These are phyloP conservation scores for Chlamydomonas reinhardtii DNA, from an alignment of 163 green algal species.

Conservation along the genomic window DNA sequence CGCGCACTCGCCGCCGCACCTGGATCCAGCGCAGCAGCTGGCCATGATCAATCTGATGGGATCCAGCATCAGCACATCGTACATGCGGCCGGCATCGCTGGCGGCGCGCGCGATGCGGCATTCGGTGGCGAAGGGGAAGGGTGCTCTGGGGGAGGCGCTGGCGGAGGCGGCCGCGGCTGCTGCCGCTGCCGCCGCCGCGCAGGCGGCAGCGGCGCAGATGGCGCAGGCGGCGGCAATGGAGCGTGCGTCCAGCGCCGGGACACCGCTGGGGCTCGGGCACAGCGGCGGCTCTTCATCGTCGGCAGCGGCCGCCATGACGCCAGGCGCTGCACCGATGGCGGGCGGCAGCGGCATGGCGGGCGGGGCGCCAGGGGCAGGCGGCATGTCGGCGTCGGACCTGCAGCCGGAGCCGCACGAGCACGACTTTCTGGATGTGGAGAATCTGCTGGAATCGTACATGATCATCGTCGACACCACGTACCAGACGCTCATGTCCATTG, in stretches of 20 bases:
- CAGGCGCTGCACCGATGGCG: no score
- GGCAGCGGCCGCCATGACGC: not conserved
- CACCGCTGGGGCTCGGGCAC: no score
- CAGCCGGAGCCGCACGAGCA: conserved; percentile 33
- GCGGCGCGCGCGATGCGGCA: conserved; percentile 34
- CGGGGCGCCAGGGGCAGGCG: not conserved
- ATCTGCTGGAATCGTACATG: conserved; percentile 91
- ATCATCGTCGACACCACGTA: conserved; percentile 88
- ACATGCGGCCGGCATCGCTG: conserved; percentile 34
- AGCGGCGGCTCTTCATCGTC: no score
- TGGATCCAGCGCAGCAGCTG: conserved; percentile 27
- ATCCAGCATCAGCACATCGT: conserved; percentile 3
- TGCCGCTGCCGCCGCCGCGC: conserved; percentile 10
- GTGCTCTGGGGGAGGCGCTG: conserved; percentile 23
- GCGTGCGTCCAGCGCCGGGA: no score
- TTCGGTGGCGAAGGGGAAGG: conserved; percentile 23
- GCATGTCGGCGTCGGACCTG: not conserved
- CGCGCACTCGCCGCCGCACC: not conserved
- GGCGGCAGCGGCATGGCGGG: conserved; percentile 30
- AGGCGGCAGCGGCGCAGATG: conserved; percentile 16
- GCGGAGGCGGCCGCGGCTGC: conserved; percentile 27
- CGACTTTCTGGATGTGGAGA: conserved; percentile 83
- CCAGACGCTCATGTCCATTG: conserved; percentile 79
- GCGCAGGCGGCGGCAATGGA: not conserved
- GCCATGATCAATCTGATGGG: conserved; percentile 23